Evolutionary conservation across 108 stramenopile genomes (phyloP), one percentile per base, ranked within the genome.

Genomic region (Parmales sp.): DNA sequence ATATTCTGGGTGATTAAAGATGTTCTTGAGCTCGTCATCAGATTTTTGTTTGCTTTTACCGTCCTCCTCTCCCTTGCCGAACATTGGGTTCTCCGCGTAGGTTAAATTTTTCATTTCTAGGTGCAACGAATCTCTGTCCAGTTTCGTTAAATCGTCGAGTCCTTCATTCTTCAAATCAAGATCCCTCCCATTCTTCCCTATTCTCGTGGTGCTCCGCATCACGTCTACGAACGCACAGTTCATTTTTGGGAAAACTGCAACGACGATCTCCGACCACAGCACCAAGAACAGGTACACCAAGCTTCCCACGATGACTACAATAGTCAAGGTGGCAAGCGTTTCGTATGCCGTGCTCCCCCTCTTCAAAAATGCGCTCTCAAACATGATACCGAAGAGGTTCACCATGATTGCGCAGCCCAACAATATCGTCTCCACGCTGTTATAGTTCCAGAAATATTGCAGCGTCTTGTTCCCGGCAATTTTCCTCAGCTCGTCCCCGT

Each of bases 361-460:
- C 20, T 60, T 60, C 28, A 60, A 31, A 34, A 60, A 60, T 1
- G 29, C 13, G 1, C 31, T 34, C 54, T 64, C 64, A 63, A 74
- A 69, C 67, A 69, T 64, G 28, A 69, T 22, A 11, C 69, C 69
- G 25, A 25, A 31, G 25, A 74, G 39, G 38, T 28, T 48, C 9
- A 74, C 73, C 18, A 74, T 41, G 26, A 74, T 63, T 2, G 51
- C 19, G 36, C 34, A 69, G 22, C 5, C 39, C 1, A 74, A 38
- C 67, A 74, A 31, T 0, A 69, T 44, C 1, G 67, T 20, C 45
- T 74, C 73, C 37, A 74, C 68, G 19, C 67, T 63, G 54, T 74
- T 74, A 68, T 74, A 74, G 49, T 74, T 39, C 45, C 46, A 51
- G 51, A 69, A 51, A 41, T 50, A 51, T n/a, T 54, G 28, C 29